Conservation (phyloP, 805 yeast genomes). For the Pichia phayaonensis region DNA sequence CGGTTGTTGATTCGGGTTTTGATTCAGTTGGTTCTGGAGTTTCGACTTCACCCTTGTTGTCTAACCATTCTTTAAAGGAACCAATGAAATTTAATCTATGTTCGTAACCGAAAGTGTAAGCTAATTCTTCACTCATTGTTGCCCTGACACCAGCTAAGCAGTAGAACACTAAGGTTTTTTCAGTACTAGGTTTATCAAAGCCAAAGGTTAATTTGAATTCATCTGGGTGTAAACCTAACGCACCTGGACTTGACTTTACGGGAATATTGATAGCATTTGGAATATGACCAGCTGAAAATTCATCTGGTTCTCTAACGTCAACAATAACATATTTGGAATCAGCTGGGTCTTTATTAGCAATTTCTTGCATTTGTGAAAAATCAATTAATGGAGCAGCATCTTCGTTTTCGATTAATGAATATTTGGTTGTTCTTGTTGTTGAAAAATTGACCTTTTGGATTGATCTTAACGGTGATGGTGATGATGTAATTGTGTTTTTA, state of each 20-base stretch:
- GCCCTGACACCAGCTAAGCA: slow-evolving; percentile 92
- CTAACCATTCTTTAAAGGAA: slow-evolving; percentile 79
- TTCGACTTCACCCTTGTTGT: slow-evolving; percentile 30
- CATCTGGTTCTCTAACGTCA: slow-evolving; percentile 91
- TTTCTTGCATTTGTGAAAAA: slow-evolving; percentile 29
- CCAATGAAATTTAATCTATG: slow-evolving; percentile 83
- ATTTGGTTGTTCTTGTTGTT: slow-evolving; percentile 3
- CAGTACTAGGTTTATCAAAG: slow-evolving; percentile 64
- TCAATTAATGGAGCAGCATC: slow-evolving; percentile 26
- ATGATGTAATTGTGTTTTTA: background rate
- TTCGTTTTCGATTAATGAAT: slow-evolving; percentile 25
- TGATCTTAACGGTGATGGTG: background rate
- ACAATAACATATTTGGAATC: slow-evolving; percentile 44
- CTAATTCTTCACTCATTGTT: slow-evolving; percentile 84
- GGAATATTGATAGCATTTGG: slow-evolving; percentile 87
- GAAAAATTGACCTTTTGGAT: background rate
- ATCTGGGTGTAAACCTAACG: slow-evolving; percentile 68
- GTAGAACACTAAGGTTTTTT: slow-evolving; percentile 75
- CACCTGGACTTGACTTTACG: slow-evolving; percentile 86
- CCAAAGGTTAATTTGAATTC: slow-evolving; percentile 80
- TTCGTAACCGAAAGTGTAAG: slow-evolving; percentile 80
- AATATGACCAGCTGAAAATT: slow-evolving; percentile 61
- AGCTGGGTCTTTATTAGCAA: slow-evolving; percentile 35
- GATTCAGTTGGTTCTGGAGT: background rate
- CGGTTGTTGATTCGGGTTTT: too few relatives aligned